Base-by-base conservation (phyloP, 2,329 filamentous ascomycete genomes). In the Fusarium coffeatum region DNA sequence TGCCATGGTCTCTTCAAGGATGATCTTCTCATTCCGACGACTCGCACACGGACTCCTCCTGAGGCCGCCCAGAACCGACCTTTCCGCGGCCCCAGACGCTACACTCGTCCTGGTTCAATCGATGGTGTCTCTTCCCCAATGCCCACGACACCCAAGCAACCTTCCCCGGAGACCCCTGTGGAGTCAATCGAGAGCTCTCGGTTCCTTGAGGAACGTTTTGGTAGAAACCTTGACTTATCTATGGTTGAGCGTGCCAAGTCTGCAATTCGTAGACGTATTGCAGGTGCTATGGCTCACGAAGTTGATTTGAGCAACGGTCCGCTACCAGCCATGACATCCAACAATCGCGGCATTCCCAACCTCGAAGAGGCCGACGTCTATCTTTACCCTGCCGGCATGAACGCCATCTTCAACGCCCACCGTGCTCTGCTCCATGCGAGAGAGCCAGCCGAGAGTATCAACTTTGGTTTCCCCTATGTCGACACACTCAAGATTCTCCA, bases 401-500 rank as follows among this genome's bases (percentile, higher is more conserved):
- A 93, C 76, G 90, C 95, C 54, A 98, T 99, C 46, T 99, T 93
- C 82, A 93, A 93, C 73, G 87, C 92, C 0, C 96, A 99, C 78
- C 89, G 91, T 50, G 88, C 88, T 45, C 83, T 98, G 53, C 83
- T 95, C 67, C 83, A 84, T 54, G 85, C 88, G 1, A 88, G 90
- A 40, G 89, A 89, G 5, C 82, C 85, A 10, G 77, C 88, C 64
- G 92, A 93, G 80, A 97, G 93, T 78, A 89, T 99, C 76, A 94
- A 92, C 76, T 98, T 93, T 76, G 96, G 96, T n/a, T 99, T 99
- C 74, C 94, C 96, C 0, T 99, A 99, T 74, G 93, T 98, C 55
- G 96, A 99, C 80, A 98, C 96, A 0, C 86, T 98, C 57, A 99
- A 99, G 79, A 93, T 98, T 51, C 83, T 98, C 8, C 86, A 98